These are phyloP conservation scores for Trypanosoma avium DNA, from an alignment of 208 protist species.

Conservation along the genomic window DNA sequence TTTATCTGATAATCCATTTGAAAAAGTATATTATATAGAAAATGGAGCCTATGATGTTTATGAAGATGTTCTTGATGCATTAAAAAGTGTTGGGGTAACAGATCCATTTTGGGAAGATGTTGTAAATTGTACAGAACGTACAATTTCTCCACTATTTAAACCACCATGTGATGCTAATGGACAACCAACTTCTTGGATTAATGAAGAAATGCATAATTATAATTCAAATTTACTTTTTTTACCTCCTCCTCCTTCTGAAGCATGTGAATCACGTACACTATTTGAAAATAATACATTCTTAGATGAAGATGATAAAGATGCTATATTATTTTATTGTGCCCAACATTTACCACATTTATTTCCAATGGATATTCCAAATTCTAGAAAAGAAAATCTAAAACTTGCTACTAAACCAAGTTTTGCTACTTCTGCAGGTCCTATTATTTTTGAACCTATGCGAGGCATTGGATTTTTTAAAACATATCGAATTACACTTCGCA, in stretches of 20 bases:
- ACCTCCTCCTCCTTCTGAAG: slow-evolving; percentile 51
- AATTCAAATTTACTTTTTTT: slow-evolving; percentile 74
- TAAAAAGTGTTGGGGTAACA: slow-evolving; percentile 56
- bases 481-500: slow-evolving; percentile 72
- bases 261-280: slow-evolving; percentile 31
- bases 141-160: slow-evolving; percentile 67
- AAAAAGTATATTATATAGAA: slow-evolving; percentile 64
- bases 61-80: slow-evolving; percentile 55
- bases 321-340: slow-evolving; percentile 74
- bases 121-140: slow-evolving; percentile 49
- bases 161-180: slow-evolving; percentile 34
- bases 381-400: slow-evolving; percentile 30
- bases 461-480: slow-evolving; percentile 61
- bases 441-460: slow-evolving; percentile 65
- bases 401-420: slow-evolving; percentile 52
- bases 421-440: slow-evolving; percentile 61
- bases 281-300: slow-evolving; percentile 48
- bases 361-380: slow-evolving; percentile 41
- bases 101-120: slow-evolving; percentile 70
- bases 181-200: slow-evolving; percentile 60
- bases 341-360: slow-evolving; percentile 76
- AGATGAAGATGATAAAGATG: slow-evolving; percentile 66
- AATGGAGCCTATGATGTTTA: slow-evolving; percentile 68
- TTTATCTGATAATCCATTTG: slow-evolving; percentile 59
- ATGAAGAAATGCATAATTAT: slow-evolving; percentile 70